phyloP scores from a whole-genome alignment of 768 basidiomycete species.

The Leccinum longicurvipes region DNA sequence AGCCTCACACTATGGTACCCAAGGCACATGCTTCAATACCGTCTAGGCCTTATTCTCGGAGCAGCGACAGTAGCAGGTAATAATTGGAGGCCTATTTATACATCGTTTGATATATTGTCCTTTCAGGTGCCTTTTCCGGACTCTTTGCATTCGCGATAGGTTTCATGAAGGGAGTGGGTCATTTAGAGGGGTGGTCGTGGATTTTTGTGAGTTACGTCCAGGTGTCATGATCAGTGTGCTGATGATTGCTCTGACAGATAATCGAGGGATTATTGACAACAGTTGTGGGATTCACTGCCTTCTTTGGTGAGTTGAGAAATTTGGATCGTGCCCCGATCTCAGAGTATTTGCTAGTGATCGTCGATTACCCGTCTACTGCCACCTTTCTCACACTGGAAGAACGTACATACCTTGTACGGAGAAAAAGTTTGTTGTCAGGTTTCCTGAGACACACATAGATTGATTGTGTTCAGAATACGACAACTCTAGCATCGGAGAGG shows the following conservation, averaged over 20 bases:
- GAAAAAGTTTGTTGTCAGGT: constrained; percentile 10
- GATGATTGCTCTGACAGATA: constrained; percentile 4
- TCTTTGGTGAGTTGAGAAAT: constrained; percentile 39
- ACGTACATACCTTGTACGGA: constrained; percentile 18
- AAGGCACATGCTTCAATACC: constrained; percentile 54
- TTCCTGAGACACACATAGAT: constrained; percentile 43
- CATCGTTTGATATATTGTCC: neutral
- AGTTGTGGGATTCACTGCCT: constrained; percentile 49
- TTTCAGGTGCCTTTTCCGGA: constrained; percentile 53
- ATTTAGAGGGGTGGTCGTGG: constrained; percentile 62
- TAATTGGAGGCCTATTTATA: neutral
- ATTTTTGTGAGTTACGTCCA: constrained; percentile 50
- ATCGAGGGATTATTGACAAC: constrained; percentile 54
- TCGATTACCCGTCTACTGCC: constrained; percentile 41
- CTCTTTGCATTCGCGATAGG: constrained; percentile 54
- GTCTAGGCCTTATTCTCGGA: constrained; percentile 62
- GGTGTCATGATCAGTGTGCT: neutral
- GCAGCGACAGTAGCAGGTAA: constrained; percentile 58
- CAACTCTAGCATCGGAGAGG: constrained; percentile 26
- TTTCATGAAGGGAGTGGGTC: constrained; percentile 46
- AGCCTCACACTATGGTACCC: constrained; percentile 71
- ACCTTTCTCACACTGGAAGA: constrained; percentile 17
- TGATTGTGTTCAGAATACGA: constrained; percentile 45
- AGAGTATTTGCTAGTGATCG: constrained; percentile 40
- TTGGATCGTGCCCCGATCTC: neutral